A percentile compares a stretch with the other conserved stretches of the same genome.
Evolutionary conservation across 768 basidiomycete genomes (phyloP).

Genomic region (Nidularia pulvinata): DNA sequence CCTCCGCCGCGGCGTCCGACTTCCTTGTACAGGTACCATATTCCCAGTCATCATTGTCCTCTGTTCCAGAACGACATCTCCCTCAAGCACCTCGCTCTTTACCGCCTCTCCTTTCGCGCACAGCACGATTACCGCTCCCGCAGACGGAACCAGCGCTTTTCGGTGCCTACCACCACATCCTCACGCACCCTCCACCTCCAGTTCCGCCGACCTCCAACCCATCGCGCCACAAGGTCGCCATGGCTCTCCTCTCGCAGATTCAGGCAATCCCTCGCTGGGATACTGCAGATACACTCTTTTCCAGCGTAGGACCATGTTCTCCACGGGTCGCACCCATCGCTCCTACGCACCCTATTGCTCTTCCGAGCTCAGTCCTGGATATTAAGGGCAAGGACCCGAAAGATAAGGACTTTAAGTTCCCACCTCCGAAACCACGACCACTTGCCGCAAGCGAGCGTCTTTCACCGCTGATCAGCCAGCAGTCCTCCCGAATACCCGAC

Average conservation of each 20-base stretch:
- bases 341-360: conserved; percentile 63
- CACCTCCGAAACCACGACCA: conserved; percentile 42
- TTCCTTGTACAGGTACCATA: conserved; percentile 76
- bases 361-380: conserved; percentile 22
- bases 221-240: conserved; percentile 72
- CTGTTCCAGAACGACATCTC: conserved; percentile 73
- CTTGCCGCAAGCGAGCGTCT: conserved; percentile 48
- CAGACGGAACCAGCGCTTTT: conserved; percentile 66
- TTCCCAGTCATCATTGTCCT: conserved; percentile 67
- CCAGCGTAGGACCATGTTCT: conserved; percentile 52
- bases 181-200: conserved; percentile 64
- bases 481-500: conserved; percentile 64
- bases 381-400: conserved; percentile 30
- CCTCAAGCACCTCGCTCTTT: conserved; percentile 29
- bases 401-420: conserved; percentile 54
- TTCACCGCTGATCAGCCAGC: conserved; percentile 63
- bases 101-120: conserved; percentile 12
- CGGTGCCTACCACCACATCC: conserved; percentile 74
- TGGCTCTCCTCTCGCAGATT: conserved; percentile 61
- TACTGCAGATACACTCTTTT: conserved; percentile 64
- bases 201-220: conserved; percentile 51
- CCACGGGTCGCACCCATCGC: conserved; percentile 65
- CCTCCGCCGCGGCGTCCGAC: conserved; percentile 59
- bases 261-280: conserved; percentile 68
- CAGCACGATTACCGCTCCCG: conserved; percentile 40